A percentile compares a stretch with the other conserved stretches of the same genome.
Evolutionary conservation across 106 monocot species (phyloP).

Genomic region (Acanthochlamys bracteata): DNA sequence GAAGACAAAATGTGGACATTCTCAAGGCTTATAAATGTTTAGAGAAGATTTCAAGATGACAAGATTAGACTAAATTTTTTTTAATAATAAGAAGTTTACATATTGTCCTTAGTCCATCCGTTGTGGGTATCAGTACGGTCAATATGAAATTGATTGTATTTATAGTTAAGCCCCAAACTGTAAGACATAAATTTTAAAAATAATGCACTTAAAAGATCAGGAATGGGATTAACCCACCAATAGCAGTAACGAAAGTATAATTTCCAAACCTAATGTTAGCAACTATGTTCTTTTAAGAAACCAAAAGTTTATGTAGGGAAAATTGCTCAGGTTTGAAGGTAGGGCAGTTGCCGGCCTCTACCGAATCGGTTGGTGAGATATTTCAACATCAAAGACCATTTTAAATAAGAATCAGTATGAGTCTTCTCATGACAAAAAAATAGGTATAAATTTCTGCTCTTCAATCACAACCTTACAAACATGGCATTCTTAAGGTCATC

Average conservation of each 20-base stretch:
- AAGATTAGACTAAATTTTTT: too few relatives aligned
- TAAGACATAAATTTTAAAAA: conserved; percentile 43
- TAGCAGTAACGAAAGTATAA: conserved; percentile 53
- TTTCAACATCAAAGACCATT: conserved; percentile 39
- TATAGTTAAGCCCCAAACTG: conserved; percentile 39
- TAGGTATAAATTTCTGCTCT: conserved; percentile 67
- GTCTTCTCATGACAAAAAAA: conserved; percentile 69
- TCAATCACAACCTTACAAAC: conserved; percentile 77
- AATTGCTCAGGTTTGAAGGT: conserved; percentile 35
- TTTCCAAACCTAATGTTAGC: conserved; percentile 36
- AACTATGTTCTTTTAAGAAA: conserved; percentile 32
- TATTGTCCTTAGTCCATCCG: conserved; percentile 29
- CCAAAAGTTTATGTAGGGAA: conserved; percentile 38
- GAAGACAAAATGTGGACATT: too few relatives aligned
- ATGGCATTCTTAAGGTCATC: conserved; percentile 66
- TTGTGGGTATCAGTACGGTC: conserved; percentile 29
- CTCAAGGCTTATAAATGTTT: too few relatives aligned
- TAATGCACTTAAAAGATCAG: conserved; percentile 59
- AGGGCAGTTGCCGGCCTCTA: conserved; percentile 51
- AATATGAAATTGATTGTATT: conserved; percentile 39
- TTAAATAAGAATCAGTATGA: conserved; percentile 45
- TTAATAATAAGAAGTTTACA: conserved; percentile 25
- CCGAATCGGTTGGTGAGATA: conserved; percentile 61
- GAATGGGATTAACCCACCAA: conserved; percentile 50
- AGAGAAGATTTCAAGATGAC: too few relatives aligned